Percentiles rank a stretch among this genome's conserved stretches.
These are phyloP conservation scores for Epichloe hybrida DNA, from an alignment of 2,329 filamentous ascomycete genomes.

Conservation along the genomic window DNA sequence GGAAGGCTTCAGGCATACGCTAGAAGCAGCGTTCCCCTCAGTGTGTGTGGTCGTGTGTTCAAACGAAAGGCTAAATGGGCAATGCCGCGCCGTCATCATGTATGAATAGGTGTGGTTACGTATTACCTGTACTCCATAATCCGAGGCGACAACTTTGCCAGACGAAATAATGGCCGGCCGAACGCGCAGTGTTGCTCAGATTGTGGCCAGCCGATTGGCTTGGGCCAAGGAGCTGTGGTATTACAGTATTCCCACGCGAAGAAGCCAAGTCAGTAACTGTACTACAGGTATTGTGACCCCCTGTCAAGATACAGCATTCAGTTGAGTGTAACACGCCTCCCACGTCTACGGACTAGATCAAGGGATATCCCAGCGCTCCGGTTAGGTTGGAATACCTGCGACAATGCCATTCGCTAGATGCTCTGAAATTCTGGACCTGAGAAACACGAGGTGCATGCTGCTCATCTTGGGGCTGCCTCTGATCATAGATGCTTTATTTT, in stretches of 20 bases:
- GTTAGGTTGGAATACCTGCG: neutral
- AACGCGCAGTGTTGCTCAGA: neutral
- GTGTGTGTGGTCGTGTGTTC: too few relatives aligned
- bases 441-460: neutral
- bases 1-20: too few relatives aligned
- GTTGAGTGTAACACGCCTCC: slow-evolving; percentile 1
- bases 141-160: neutral
- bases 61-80: too few relatives aligned
- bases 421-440: neutral
- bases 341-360: neutral
- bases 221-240: neutral
- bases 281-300: neutral
- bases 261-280: neutral
- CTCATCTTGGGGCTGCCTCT: neutral
- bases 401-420: neutral
- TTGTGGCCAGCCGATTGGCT: neutral
- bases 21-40: neutral
- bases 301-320: neutral
- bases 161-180: neutral
- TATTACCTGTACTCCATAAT: too few relatives aligned
- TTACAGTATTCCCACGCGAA: neutral
- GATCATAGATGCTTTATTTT: neutral
- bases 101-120: too few relatives aligned
- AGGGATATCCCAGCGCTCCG: slow-evolving; percentile 1
- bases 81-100: too few relatives aligned